phyloP scores from a whole-genome alignment of 768 basidiomycete genomes.

The Pleurotus pulmonarius region DNA sequence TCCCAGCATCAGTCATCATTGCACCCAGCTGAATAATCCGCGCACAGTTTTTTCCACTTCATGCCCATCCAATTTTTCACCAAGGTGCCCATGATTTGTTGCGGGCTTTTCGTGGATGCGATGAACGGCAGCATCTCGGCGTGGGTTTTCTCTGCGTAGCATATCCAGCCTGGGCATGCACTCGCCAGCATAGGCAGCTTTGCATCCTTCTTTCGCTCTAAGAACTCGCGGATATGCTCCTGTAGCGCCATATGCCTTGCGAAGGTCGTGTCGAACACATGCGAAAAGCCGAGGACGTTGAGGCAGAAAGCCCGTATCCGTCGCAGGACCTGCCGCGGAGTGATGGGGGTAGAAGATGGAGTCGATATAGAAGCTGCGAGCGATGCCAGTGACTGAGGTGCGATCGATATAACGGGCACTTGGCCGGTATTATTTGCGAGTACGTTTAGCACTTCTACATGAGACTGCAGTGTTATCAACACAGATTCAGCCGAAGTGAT shows the following conservation, averaged over 20 bases:
- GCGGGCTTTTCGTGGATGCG: slow-evolving; percentile 84
- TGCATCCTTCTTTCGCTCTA: slow-evolving; percentile 53
- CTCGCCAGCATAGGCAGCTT: slow-evolving; percentile 89
- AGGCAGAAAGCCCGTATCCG: slow-evolving; percentile 71
- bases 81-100: slow-evolving; percentile 90
- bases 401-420: slow-evolving; percentile 78
- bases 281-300: slow-evolving; percentile 66
- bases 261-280: slow-evolving; percentile 93
- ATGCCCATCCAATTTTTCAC: slow-evolving; percentile 85
- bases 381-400: slow-evolving; percentile 84
- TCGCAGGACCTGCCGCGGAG: slow-evolving; percentile 59
- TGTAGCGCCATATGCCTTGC: slow-evolving; percentile 80
- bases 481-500: slow-evolving; percentile 98
- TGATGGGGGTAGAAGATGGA: slow-evolving; percentile 35
- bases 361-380: slow-evolving; percentile 64
- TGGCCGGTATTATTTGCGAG: slow-evolving; percentile 59
- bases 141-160: slow-evolving; percentile 98
- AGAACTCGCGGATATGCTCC: slow-evolving; percentile 80
- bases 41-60: slow-evolving; percentile 68
- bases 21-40: slow-evolving; percentile 13
- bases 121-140: slow-evolving; percentile 92
- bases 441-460: slow-evolving; percentile 85
- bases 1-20: neutral
- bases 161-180: slow-evolving; percentile 98
- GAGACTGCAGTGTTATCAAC: slow-evolving; percentile 93